Evolutionary conservation across 345 rosid species (phyloP).

Genomic region (Melaleuca alternifolia): DNA sequence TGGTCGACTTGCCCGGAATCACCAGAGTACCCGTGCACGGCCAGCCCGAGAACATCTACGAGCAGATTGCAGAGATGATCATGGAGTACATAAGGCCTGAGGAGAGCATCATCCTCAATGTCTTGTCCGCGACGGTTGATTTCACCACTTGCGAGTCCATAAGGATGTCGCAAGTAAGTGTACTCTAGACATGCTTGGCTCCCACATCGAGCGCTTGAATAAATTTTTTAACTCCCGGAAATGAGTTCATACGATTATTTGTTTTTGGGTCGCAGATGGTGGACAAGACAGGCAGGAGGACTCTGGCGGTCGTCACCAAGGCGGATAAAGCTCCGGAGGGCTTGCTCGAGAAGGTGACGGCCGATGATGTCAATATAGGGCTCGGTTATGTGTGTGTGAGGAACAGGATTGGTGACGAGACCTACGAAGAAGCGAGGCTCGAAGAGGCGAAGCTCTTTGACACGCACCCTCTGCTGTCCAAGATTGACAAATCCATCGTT

Average conservation of each 20-base stretch:
- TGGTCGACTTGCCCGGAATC: slow-evolving; percentile 57
- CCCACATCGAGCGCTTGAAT: slow-evolving; percentile 23
- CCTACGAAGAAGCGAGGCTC: slow-evolving; percentile 17
- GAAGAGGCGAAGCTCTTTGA: slow-evolving; percentile 14
- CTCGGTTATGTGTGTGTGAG: slow-evolving; percentile 42
- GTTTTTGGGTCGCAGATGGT: slow-evolving; percentile 24
- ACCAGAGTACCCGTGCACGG: slow-evolving; percentile 41
- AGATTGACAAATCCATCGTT: slow-evolving; percentile 24
- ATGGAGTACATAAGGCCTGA: slow-evolving; percentile 34
- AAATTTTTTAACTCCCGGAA: slow-evolving; percentile 21
- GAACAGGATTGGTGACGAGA: slow-evolving; percentile 27
- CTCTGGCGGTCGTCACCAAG: slow-evolving; percentile 46
- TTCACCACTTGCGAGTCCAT: slow-evolving; percentile 48
- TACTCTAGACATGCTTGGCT: neutral
- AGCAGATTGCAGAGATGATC: slow-evolving; percentile 26
- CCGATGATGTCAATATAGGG: slow-evolving; percentile 44
- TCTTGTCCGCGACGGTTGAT: slow-evolving; percentile 30
- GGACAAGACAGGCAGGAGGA: slow-evolving; percentile 27
- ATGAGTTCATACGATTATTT: slow-evolving; percentile 16
- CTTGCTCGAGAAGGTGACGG: slow-evolving; percentile 28
- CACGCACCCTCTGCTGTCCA: slow-evolving; percentile 8
- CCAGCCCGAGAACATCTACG: slow-evolving; percentile 39
- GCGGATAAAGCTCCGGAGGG: slow-evolving; percentile 44
- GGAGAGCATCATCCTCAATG: slow-evolving; percentile 38
- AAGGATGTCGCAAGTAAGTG: slow-evolving; percentile 22